Evolutionary conservation across 164 flowering plant species (phyloP), one percentile per base, ranked within the genome.

Genomic region (Kalanchoe fedtschenkoi): DNA sequence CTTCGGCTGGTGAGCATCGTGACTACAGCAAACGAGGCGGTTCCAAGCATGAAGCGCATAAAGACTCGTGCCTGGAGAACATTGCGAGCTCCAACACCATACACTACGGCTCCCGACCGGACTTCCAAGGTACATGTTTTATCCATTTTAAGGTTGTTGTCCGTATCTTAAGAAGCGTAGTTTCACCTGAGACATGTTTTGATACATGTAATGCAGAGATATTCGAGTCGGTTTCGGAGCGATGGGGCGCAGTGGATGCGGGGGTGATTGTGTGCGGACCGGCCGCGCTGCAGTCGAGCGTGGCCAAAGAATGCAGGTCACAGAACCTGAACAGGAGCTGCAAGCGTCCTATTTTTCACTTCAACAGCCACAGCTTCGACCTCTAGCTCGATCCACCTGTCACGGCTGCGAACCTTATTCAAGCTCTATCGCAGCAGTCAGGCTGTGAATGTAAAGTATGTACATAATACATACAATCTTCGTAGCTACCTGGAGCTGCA

Each of bases 201-300:
- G 33, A 11, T 5, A 32, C 24, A 17, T 16, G 3, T 35, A 37
- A n/a, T 72, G 70, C 92, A 91, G 97, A 76, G 19, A 85, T 89
- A 14, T 87, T 88, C 65, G 74, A 58, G 30, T 68, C 78, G 1
- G 30, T 77, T n/a, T 62, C 86, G 9, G 72, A 78, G 62, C 43
- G 64, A 1, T 87, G 90, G 92, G 96, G 95, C 5, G 57, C 72
- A 8, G 92, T 81, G 37, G 92, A 91, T 69, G 80, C 83, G 19
- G 97, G 97, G 19, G 96, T 91, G 16, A 82, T 91, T 5, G 87
- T 91, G 30, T 91, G 95, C 55, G 97, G 97, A 47, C 97, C 97
- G 33, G 69, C 83, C 59, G 71, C 74, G 42, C 88, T 91, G 44
- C 81, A 84, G 65, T 34, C 88, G 44, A 91, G 87, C 70, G 87